These are phyloP conservation scores for Tagetes erecta DNA, from an alignment of 129 eudicot species.

Conservation along the genomic window DNA sequence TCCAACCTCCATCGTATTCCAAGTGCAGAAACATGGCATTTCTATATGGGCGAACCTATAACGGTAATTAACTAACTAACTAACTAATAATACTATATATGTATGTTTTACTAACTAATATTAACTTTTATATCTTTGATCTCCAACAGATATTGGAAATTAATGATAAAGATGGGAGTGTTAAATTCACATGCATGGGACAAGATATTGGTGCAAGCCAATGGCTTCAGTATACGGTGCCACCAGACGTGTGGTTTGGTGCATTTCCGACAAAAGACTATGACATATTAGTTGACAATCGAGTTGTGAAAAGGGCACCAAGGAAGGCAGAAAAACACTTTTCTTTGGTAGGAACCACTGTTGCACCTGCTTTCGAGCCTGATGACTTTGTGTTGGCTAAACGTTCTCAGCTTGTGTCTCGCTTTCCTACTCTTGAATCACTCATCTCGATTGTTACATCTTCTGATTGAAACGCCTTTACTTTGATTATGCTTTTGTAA, in stretches of 20 bases:
- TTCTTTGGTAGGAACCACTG: conserved; percentile 86
- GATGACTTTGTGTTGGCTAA: conserved; percentile 84
- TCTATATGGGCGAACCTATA: conserved; percentile 81
- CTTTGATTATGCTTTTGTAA: too few species aligned
- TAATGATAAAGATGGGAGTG: conserved; percentile 63
- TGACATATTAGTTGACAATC: conserved; percentile 31
- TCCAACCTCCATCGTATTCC: conserved; percentile 85
- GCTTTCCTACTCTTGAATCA: conserved; percentile 54
- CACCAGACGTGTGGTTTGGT: conserved; percentile 92
- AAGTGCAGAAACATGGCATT: conserved; percentile 88
- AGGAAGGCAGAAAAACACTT: conserved; percentile 63
- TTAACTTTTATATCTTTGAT: neutral
- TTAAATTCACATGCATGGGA: conserved; percentile 63
- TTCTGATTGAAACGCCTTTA: neutral
- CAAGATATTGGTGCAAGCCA: conserved; percentile 48
- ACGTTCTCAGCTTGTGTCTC: conserved; percentile 50
- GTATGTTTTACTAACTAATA: too few species aligned
- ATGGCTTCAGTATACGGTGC: conserved; percentile 65
- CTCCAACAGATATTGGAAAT: conserved; percentile 62
- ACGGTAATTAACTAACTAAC: conserved; percentile 40
- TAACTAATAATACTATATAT: neutral
- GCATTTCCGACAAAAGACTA: conserved; percentile 70
- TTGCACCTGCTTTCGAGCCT: conserved; percentile 87
- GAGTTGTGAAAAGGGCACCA: conserved; percentile 39
- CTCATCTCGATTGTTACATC: conserved; percentile 57